Percentiles rank a stretch among this genome's conserved stretches.
Evolutionary conservation across 1,139 yeast species (phyloP).

Genomic region (Hansenula lynferdii): DNA sequence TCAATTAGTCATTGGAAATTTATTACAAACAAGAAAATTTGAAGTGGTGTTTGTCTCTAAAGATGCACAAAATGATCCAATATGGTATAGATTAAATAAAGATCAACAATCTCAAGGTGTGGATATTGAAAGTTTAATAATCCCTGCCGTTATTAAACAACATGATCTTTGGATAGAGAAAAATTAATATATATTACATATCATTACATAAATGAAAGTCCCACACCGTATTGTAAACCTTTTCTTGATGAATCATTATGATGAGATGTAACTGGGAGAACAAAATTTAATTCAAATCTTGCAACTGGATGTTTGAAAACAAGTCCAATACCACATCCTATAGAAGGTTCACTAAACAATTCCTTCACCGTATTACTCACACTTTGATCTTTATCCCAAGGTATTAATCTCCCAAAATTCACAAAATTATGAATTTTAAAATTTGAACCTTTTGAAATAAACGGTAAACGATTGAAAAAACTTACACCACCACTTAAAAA

Average conservation of each 20-base stretch:
- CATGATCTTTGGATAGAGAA: conserved; percentile 57
- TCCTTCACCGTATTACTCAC: conserved; percentile 22
- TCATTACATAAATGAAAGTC: conserved; percentile 75
- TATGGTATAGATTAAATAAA: conserved; percentile 49
- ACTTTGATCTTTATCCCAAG: conserved; percentile 30
- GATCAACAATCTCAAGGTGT: conserved; percentile 32
- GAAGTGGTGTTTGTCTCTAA: conserved; percentile 85
- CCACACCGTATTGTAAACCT: conserved; percentile 93
- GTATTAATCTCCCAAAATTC: conserved; percentile 68
- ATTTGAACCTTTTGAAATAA: conserved; percentile 47
- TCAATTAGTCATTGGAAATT: conserved; percentile 91
- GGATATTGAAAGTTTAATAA: conserved; percentile 73
- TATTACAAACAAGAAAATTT: conserved; percentile 80
- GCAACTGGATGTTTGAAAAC: conserved; percentile 86
- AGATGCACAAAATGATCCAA: conserved; percentile 27
- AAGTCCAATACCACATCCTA: conserved; percentile 71
- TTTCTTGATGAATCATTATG: conserved; percentile 66
- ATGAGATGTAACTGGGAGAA: conserved; percentile 67
- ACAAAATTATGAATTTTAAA: conserved; percentile 66
- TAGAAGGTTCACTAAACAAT: conserved; percentile 39
- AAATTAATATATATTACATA: not conserved
- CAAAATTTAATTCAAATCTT: conserved; percentile 84
- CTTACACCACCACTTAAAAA: conserved; percentile 71
- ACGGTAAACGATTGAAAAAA: conserved; percentile 61
- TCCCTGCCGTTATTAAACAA: conserved; percentile 63